These are phyloP conservation scores for Amylocarpus encephaloides DNA, from an alignment of 2,329 filamentous ascomycete species.

Conservation along the genomic window DNA sequence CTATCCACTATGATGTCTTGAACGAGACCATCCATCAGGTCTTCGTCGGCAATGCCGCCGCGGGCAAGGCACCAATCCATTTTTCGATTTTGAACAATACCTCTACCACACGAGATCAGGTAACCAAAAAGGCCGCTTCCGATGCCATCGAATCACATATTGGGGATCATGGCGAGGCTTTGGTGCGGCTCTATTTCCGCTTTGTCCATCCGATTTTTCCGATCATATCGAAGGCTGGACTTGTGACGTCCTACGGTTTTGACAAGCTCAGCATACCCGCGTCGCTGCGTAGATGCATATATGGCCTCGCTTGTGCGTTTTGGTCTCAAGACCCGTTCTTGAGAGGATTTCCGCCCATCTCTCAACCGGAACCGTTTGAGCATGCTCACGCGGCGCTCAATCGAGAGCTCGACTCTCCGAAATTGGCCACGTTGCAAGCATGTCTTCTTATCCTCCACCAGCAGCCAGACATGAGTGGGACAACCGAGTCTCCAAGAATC, in stretches of 20 bases:
- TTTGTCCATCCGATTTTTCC: slow-evolving; percentile 41
- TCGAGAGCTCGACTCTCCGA: slow-evolving; percentile 41
- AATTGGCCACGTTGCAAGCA: slow-evolving; percentile 42
- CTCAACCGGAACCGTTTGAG: slow-evolving; percentile 39
- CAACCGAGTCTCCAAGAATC: slow-evolving; percentile 40
- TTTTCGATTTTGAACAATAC: slow-evolving; percentile 40
- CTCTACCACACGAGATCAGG: slow-evolving; percentile 39
- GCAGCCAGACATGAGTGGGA: slow-evolving; percentile 39
- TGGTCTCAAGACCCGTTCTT: slow-evolving; percentile 35
- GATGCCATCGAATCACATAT: slow-evolving; percentile 39
- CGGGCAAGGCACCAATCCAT: slow-evolving; percentile 38
- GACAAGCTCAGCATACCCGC: slow-evolving; percentile 38
- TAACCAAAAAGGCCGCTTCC: slow-evolving; percentile 35
- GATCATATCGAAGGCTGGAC: slow-evolving; percentile 39
- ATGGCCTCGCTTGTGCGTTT: slow-evolving; percentile 39
- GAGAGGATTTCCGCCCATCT: slow-evolving; percentile 31
- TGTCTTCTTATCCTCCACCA: slow-evolving; percentile 41
- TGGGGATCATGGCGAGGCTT: slow-evolving; percentile 35
- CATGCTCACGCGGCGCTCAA: slow-evolving; percentile 39
- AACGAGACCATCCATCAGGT: slow-evolving; percentile 41
- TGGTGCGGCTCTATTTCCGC: slow-evolving; percentile 41
- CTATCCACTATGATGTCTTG: slow-evolving; percentile 41
- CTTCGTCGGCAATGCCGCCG: slow-evolving; percentile 31
- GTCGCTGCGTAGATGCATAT: slow-evolving; percentile 40
- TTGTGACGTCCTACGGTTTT: slow-evolving; percentile 35